These are phyloP conservation scores for Aspergillus flavus DNA, from an alignment of 2,329 filamentous ascomycete genomes.

Conservation along the genomic window DNA sequence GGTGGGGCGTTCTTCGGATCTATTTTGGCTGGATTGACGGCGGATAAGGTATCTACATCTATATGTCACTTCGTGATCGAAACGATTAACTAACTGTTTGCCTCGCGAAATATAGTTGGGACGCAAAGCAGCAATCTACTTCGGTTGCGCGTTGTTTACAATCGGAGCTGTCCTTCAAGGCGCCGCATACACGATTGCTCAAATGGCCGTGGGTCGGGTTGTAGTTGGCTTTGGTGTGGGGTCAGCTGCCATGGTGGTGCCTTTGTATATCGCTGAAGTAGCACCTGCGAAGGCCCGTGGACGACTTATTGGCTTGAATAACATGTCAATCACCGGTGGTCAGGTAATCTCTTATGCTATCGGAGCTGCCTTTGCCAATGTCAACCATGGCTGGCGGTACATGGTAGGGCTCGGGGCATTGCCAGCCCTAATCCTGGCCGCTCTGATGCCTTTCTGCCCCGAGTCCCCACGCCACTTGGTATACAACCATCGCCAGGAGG, in stretches of 20 bases:
- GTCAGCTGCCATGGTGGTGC: constrained; percentile 51
- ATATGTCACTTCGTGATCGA: accelerated
- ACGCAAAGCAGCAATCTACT: constrained; percentile 46
- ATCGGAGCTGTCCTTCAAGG: constrained; percentile 42
- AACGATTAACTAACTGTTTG: background rate
- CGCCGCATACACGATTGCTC: constrained; percentile 40
- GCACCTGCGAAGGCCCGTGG: constrained; percentile 54
- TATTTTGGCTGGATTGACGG: background rate
- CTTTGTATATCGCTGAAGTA: constrained; percentile 54
- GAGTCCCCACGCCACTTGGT: constrained; percentile 29
- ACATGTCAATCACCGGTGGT: constrained; percentile 49
- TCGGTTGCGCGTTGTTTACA: constrained; percentile 44
- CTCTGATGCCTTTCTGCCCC: constrained; percentile 50
- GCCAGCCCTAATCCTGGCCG: constrained; percentile 49
- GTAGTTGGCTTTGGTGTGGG: constrained; percentile 54
- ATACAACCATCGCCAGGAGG: constrained; percentile 22
- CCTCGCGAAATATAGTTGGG: constrained; percentile 29
- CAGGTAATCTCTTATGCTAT: constrained; percentile 47
- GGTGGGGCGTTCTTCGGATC: background rate
- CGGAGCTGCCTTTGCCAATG: constrained; percentile 44
- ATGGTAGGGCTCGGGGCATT: constrained; percentile 54
- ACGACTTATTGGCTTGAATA: constrained; percentile 42
- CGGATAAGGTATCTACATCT: background rate
- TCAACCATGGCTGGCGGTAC: constrained; percentile 52
- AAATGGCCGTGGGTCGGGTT: constrained; percentile 50